Evolutionary conservation across 495 filamentous ascomycete genomes (phyloP).

Genomic region (Penicillium chermesinum): DNA sequence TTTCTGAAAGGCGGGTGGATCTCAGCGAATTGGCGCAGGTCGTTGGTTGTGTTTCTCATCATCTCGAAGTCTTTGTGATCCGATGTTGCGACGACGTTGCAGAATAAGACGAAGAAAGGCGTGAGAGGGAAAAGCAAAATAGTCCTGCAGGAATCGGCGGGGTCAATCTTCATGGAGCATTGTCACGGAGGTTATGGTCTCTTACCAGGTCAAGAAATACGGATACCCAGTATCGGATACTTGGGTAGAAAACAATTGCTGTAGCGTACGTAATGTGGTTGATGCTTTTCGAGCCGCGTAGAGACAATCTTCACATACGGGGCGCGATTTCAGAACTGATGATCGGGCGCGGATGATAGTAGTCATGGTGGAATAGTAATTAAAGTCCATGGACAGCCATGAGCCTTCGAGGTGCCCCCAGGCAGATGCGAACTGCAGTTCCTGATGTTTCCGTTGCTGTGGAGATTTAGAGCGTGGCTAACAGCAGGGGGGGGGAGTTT

Average conservation of each 20-base stretch:
- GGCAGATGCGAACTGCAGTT: conserved; percentile 11
- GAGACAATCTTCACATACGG: conserved; percentile 27
- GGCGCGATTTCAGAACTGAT: conserved; percentile 18
- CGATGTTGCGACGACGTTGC: conserved; percentile 30
- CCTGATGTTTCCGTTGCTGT: conserved; percentile 18
- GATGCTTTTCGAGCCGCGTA: conserved; percentile 23
- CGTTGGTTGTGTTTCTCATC: conserved; percentile 25
- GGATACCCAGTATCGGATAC: conserved; percentile 21
- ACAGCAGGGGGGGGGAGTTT: background rate
- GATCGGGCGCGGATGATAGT: conserved; percentile 24
- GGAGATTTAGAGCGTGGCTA: background rate
- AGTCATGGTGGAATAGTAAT: conserved; percentile 24
- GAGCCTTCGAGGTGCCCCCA: conserved; percentile 18
- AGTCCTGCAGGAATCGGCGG: conserved; percentile 16
- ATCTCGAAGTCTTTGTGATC: conserved; percentile 26
- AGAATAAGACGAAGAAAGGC: conserved; percentile 32
- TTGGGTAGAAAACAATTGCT: conserved; percentile 16
- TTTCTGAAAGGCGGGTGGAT: conserved; percentile 24
- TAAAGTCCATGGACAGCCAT: conserved; percentile 30
- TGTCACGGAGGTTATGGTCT: background rate
- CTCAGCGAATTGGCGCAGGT: conserved; percentile 22
- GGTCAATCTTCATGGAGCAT: background rate
- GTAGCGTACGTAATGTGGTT: conserved; percentile 18
- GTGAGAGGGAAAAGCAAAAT: conserved; percentile 28
- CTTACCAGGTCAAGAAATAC: conserved; percentile 30